Percentiles rank a stretch among this genome's conserved stretches.
phyloP scores from a whole-genome alignment of 1,284 basidiomycete species.

The Leucoagaricus sp. region DNA sequence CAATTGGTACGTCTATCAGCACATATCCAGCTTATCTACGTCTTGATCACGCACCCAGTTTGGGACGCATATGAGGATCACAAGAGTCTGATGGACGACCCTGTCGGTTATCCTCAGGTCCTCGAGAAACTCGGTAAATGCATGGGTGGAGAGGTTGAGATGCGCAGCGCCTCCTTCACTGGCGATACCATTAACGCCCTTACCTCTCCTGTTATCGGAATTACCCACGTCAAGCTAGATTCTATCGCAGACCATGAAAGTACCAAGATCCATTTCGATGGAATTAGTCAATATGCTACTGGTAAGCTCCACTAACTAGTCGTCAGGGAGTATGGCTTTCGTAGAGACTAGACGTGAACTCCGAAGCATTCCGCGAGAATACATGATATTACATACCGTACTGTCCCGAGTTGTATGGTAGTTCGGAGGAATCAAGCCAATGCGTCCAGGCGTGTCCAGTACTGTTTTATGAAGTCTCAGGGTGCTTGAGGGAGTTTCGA shows the following conservation, averaged over 20 bases:
- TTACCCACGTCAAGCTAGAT: neutral
- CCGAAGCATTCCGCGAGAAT: too few species aligned
- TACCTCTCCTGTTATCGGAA: slow-evolving; percentile 12
- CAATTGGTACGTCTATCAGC: neutral
- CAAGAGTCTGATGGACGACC: slow-evolving; percentile 4
- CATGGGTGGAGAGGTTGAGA: neutral
- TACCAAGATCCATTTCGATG: neutral
- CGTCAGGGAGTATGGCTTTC: slow-evolving; percentile 5
- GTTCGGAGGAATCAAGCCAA: too few species aligned
- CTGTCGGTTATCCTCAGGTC: neutral
- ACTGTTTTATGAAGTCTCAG: too few species aligned
- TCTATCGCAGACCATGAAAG: neutral
- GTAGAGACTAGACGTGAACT: neutral
- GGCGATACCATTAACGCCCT: slow-evolving; percentile 7
- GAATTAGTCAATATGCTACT: neutral
- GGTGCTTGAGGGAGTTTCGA: too few species aligned
- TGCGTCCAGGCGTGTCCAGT: too few species aligned
- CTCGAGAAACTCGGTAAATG: neutral
- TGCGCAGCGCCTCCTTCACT: slow-evolving; percentile 5
- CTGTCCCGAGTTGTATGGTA: too few species aligned
- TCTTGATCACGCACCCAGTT: neutral
- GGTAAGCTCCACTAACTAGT: neutral
- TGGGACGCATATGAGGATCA: slow-evolving; percentile 14
- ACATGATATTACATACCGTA: too few species aligned
- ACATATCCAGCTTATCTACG: neutral